These are phyloP conservation scores for Copromyces sp. DNA, from an alignment of 495 filamentous ascomycete species.

Conservation along the genomic window DNA sequence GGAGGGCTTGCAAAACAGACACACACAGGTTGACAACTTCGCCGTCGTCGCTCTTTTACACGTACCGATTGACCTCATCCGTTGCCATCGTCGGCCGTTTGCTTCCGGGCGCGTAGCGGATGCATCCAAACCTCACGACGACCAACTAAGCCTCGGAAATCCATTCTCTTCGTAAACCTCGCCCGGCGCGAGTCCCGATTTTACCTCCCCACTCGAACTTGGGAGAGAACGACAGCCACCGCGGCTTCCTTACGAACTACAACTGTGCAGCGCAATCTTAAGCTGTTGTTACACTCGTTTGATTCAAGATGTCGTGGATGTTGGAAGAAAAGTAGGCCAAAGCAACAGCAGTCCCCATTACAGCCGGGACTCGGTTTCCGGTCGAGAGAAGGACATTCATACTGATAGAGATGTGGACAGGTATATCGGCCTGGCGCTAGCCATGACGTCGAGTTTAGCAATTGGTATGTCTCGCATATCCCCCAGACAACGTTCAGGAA, in stretches of 20 bases:
- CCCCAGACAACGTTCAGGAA: not conserved
- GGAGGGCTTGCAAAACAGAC: not conserved
- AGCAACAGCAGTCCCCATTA: not conserved
- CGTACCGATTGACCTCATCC: not conserved
- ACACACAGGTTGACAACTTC: not conserved
- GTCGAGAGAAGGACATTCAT: slow-evolving; percentile 13
- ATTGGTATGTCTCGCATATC: slow-evolving; percentile 56
- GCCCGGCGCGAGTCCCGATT: slow-evolving; percentile 31
- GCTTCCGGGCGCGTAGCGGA: not conserved
- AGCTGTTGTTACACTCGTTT: slow-evolving; percentile 27
- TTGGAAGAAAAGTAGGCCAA: slow-evolving; percentile 71
- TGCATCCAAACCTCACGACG: slow-evolving; percentile 15
- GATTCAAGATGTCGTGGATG: slow-evolving; percentile 41
- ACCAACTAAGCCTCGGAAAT: slow-evolving; percentile 3
- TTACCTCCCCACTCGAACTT: slow-evolving; percentile 6
- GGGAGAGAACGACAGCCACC: slow-evolving; percentile 6
- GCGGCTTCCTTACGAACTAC: slow-evolving; percentile 1
- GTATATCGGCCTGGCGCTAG: slow-evolving; percentile 82
- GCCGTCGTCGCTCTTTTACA: not conserved
- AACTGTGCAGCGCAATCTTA: slow-evolving; percentile 3
- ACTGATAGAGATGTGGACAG: slow-evolving; percentile 42
- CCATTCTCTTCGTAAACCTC: slow-evolving; percentile 17
- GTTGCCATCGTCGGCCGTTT: not conserved
- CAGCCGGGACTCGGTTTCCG: not conserved
- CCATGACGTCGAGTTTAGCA: slow-evolving; percentile 83